These are phyloP conservation scores for Coemansia sp. DNA, from an alignment of 192 early-diverging fungal genomes.

Conservation along the genomic window DNA sequence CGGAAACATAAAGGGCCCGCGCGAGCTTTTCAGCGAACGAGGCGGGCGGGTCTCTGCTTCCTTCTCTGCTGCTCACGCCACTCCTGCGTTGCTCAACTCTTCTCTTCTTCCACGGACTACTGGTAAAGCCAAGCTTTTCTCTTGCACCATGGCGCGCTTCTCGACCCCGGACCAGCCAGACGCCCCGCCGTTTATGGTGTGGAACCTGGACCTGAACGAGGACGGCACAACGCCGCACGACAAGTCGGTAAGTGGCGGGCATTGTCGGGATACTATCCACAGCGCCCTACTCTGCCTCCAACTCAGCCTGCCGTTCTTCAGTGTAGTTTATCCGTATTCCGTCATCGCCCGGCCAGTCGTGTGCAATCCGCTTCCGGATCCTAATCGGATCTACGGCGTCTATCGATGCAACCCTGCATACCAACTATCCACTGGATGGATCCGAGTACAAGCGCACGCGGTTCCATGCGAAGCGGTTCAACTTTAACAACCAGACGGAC, in stretches of 20 bases:
- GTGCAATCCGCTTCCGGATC: constrained; percentile 73
- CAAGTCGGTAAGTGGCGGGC: constrained; percentile 35
- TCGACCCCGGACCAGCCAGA: constrained; percentile 41
- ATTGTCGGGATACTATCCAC: too few relatives aligned
- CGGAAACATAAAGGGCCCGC: too few relatives aligned
- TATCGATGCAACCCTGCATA: constrained; percentile 64
- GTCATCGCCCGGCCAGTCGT: constrained; percentile 44
- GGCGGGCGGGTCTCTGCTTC: too few relatives aligned
- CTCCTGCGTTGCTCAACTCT: too few relatives aligned
- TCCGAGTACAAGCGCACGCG: constrained; percentile 44
- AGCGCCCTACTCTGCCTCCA: not conserved
- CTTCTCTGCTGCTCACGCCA: too few relatives aligned
- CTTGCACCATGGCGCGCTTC: too few relatives aligned
- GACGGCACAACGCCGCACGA: constrained; percentile 42
- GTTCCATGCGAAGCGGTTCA: constrained; percentile 35
- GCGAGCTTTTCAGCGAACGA: too few relatives aligned
- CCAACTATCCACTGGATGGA: constrained; percentile 81
- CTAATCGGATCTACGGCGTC: constrained; percentile 73
- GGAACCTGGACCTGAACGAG: constrained; percentile 47
- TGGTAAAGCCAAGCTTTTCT: too few relatives aligned
- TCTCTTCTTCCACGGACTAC: too few relatives aligned
- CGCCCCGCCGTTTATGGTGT: constrained; percentile 41
- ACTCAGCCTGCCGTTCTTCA: not conserved
- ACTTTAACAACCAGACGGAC: constrained; percentile 51
- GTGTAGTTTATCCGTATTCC: constrained; percentile 43